phyloP scores from a whole-genome alignment of 768 basidiomycete species.

The Naganishia antarctica region DNA sequence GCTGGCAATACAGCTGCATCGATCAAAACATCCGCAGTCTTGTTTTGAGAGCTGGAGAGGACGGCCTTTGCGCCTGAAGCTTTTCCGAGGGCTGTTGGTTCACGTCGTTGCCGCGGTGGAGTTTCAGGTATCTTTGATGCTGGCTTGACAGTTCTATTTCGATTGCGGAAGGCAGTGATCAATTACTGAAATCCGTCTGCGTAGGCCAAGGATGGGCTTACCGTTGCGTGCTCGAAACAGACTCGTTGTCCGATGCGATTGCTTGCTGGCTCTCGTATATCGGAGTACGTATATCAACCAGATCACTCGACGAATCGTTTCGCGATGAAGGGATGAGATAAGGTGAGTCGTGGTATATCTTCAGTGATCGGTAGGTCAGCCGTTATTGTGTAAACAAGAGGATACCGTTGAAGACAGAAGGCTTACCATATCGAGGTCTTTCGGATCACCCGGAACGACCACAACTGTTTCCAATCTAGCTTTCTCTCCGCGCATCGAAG shows the following conservation, averaged over 20 bases:
- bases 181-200: background rate
- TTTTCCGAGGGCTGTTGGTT: constrained; percentile 72
- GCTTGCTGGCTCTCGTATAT: background rate
- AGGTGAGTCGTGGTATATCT: too few species aligned
- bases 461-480: constrained; percentile 34
- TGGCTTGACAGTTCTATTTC: constrained; percentile 19
- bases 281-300: background rate
- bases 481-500: constrained; percentile 35
- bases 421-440: background rate
- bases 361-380: too few species aligned
- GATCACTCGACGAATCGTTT: background rate
- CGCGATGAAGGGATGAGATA: background rate
- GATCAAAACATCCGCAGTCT: constrained; percentile 55
- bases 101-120: constrained; percentile 24
- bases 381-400: too few species aligned
- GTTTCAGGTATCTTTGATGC: constrained; percentile 19
- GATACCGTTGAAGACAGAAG: background rate
- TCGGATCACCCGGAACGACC: background rate
- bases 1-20: constrained; percentile 80
- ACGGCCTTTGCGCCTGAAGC: constrained; percentile 71
- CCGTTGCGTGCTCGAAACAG: constrained; percentile 5
- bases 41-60: constrained; percentile 6
- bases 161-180: too few species aligned
- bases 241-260: constrained; percentile 9
- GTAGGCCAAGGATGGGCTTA: background rate